Evolutionary conservation across 208 protist genomes (phyloP).

Genomic region (Wallacemonas rigidus): DNA sequence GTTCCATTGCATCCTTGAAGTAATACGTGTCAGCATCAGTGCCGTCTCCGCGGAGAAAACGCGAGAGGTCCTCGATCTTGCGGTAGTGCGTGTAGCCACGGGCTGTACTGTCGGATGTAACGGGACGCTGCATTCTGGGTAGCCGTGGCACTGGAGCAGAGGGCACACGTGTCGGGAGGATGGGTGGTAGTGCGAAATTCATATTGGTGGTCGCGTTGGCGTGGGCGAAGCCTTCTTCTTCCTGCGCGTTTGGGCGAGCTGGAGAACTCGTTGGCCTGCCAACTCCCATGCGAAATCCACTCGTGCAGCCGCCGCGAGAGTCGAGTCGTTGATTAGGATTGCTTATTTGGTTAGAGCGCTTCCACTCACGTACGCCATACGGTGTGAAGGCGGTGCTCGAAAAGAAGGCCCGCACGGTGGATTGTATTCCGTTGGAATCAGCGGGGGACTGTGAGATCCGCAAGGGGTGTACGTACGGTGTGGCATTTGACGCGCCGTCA

Average conservation of each 20-base stretch:
- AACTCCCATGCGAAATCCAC: neutral
- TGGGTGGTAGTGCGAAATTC: neutral
- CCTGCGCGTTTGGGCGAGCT: too few species aligned
- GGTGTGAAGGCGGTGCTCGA: constrained; percentile 14
- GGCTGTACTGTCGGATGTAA: neutral
- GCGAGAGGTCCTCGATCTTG: constrained; percentile 33
- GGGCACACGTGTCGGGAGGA: neutral
- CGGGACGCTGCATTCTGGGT: neutral
- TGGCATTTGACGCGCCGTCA: neutral
- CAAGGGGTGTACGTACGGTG: neutral
- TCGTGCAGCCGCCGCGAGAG: neutral
- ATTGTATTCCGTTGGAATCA: neutral
- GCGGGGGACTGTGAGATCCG: neutral
- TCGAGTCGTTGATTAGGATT: neutral
- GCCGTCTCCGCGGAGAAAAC: constrained; percentile 17
- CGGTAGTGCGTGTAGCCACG: constrained; percentile 22
- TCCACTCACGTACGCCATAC: constrained; percentile 14
- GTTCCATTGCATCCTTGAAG: constrained; percentile 43
- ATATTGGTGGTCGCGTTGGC: neutral
- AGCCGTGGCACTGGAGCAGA: neutral
- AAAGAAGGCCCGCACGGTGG: constrained; percentile 9
- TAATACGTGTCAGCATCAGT: constrained; percentile 23
- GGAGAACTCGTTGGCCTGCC: neutral
- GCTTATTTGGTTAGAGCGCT: neutral
- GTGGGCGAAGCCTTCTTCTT: neutral